These are phyloP conservation scores for Microstegium vimineum DNA, from an alignment of 176 grass and related monocot genomes.

Conservation along the genomic window DNA sequence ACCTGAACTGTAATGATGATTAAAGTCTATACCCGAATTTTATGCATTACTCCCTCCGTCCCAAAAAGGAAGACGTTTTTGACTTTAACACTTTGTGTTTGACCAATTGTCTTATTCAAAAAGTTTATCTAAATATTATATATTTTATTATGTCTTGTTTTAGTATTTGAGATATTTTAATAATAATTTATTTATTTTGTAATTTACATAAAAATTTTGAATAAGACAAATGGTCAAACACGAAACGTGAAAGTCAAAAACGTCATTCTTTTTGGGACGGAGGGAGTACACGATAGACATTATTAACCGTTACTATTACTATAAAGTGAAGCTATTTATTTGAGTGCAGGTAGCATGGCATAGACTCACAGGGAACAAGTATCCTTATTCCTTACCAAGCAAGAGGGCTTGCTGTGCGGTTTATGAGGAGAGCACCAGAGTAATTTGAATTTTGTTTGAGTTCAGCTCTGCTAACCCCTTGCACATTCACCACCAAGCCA, in stretches of 20 bases:
- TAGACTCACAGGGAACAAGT: not conserved
- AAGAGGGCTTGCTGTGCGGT: slow-evolving; percentile 83
- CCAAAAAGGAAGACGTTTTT: no score
- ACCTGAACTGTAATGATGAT: slow-evolving; percentile 84
- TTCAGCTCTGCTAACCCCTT: slow-evolving; percentile 65
- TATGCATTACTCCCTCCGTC: no score
- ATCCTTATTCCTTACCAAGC: slow-evolving; percentile 82
- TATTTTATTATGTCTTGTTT: no score
- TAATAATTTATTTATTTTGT: no score
- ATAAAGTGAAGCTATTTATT: slow-evolving; percentile 8
- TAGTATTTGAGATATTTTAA: no score
- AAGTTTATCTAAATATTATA: no score
- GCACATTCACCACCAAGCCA: slow-evolving; percentile 46
- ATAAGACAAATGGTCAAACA: no score
- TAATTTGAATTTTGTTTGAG: slow-evolving; percentile 72
- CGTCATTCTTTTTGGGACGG: no score
- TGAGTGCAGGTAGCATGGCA: not conserved
- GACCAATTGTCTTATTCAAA: no score
- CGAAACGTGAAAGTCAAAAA: no score
- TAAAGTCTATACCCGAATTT: slow-evolving; percentile 41
- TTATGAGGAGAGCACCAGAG: slow-evolving; percentile 72
- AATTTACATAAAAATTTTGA: no score
- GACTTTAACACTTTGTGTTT: no score
- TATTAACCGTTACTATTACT: not conserved
- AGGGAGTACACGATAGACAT: not conserved